Conservation (phyloP, 768 basidiomycete genomes). For the Myochromella boudieri region DNA sequence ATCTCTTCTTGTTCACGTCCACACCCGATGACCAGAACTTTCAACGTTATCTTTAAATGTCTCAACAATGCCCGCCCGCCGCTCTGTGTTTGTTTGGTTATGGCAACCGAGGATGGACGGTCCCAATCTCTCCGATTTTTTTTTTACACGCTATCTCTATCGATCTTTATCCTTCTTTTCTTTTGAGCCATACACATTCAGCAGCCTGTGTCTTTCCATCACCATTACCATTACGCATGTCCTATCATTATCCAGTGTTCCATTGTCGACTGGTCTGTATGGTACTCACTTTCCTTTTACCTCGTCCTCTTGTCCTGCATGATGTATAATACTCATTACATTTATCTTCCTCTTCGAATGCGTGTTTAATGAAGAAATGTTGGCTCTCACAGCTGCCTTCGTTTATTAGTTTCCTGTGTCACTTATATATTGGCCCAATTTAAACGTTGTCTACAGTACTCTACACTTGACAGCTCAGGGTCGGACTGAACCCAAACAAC, state of each 20-base stretch:
- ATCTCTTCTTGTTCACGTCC: conserved; percentile 14
- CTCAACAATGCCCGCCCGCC: conserved; percentile 7
- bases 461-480: too few species aligned
- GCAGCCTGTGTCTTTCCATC: conserved; percentile 1
- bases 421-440: too few species aligned
- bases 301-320: conserved; percentile 5
- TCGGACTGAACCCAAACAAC: too few species aligned
- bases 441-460: too few species aligned
- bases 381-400: too few species aligned
- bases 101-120: conserved; percentile 22
- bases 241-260: conserved; percentile 9
- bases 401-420: too few species aligned
- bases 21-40: conserved; percentile 20
- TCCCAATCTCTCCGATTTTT: conserved; percentile 4
- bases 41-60: conserved; percentile 20
- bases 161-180: conserved; percentile 13
- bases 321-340: conserved; percentile 10
- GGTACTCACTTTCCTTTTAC: conserved; percentile 2
- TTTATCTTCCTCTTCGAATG: neutral
- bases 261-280: conserved; percentile 2
- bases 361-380: too few species aligned
- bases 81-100: conserved; percentile 14
- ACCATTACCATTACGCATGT: conserved; percentile 2
- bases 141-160: conserved; percentile 10
- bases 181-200: neutral